Evolutionary conservation across 176 grass and related monocot genomes (phyloP), one percentile per base, ranked within the genome.

Genomic region (Aegilops bicornis): DNA sequence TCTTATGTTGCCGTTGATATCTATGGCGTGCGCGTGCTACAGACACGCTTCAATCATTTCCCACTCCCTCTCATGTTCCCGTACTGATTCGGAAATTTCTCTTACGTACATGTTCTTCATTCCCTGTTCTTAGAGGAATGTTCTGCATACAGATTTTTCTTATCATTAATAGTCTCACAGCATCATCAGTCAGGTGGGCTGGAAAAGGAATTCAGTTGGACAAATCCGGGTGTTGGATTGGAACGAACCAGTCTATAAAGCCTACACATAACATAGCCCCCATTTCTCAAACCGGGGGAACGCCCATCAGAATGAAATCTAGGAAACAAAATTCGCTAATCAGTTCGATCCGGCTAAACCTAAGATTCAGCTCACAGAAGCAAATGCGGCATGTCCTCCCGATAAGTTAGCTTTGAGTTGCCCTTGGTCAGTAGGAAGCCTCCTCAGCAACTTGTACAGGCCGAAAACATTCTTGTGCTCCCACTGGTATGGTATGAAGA

Each of bases 401-500:
- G 4, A 35, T 22, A n/a, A 86, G 17, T 30, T 5, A 6, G 33
- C 52, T 81, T 39, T 81, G 10, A 30, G 47, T 62, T 77, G 63
- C 63, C 2, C 29, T 63, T 77, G 69, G 64, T 88, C 48, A 33
- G 86, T 9, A 27, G 2, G 89, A 70, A 85, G 43, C 83, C 66
- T 85, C 86, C 82, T 99, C 73, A 96, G 73, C 78, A 99, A 88
- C 89, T 99, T 99, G 80, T 96, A 99, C 56, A 94, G 35, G 22
- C 97, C 97, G 37, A 99, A 99, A 74, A 93, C 80, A 77, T 99
- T 99, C 58, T 96, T 92, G 33, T 91, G 77, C 81, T 90, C 86
- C 97, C 97, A 99, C 79, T 84, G 88, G 66, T 99, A 83, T 1
- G 97, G 97, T 78, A 99, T 90, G 66, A 99, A 99, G 89, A 99